Percentiles rank a stretch among this genome's conserved stretches.
phyloP scores from a whole-genome alignment of 345 rosid species.

The Ricinus communis region DNA sequence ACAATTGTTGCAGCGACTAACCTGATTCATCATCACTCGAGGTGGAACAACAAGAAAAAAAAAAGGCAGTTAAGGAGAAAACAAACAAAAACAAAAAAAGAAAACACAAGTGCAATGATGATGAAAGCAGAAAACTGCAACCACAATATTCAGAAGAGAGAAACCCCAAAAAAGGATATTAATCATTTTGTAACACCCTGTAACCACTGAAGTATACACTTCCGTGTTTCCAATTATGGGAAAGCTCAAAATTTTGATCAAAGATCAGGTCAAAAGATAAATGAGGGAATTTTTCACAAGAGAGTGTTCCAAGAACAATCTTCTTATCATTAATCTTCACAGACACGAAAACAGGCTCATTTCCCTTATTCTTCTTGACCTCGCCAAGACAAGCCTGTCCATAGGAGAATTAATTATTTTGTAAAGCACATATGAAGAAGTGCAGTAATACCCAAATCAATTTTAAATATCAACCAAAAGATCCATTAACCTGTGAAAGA shows the following conservation, averaged over 20 bases:
- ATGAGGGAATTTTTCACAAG: constrained; percentile 62
- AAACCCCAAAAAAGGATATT: constrained; percentile 52
- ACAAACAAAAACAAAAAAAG: constrained; percentile 9
- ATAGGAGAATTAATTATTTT: no score
- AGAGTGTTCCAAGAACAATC: constrained; percentile 63
- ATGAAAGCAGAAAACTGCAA: neutral
- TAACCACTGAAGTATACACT: constrained; percentile 71
- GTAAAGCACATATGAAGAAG: neutral
- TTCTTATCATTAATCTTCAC: constrained; percentile 42
- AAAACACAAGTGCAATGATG: neutral
- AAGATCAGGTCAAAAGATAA: constrained; percentile 53
- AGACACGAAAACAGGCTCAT: constrained; percentile 35
- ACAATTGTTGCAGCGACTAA: constrained; percentile 7
- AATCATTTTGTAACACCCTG: constrained; percentile 28
- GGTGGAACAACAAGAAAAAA: constrained; percentile 11
- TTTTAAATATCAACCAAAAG: neutral
- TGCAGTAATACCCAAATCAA: neutral
- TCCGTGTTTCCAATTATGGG: constrained; percentile 68
- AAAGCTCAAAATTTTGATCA: constrained; percentile 53
- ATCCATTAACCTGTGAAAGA: constrained; percentile 55
- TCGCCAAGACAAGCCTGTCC: constrained; percentile 65
- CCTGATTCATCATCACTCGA: constrained; percentile 16
- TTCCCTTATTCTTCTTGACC: constrained; percentile 47
- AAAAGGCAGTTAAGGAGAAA: constrained; percentile 32
- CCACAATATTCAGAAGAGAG: neutral